Evolutionary conservation across 306 rosid species (phyloP).

Genomic region (Rosa chinensis): DNA sequence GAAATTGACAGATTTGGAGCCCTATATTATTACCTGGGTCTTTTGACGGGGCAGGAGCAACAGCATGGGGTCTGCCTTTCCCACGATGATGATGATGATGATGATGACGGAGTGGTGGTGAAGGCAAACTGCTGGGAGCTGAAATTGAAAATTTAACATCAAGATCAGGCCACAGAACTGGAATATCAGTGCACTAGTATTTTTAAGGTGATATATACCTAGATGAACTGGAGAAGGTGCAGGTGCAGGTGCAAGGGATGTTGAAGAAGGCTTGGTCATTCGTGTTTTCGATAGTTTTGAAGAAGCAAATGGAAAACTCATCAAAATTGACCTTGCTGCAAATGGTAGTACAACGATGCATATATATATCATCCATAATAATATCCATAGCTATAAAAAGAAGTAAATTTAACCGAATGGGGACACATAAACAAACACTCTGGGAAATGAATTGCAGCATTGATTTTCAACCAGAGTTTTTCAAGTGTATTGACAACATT

Average conservation of each 20-base stretch:
- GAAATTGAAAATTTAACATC: constrained; percentile 32
- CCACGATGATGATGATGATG: constrained; percentile 30
- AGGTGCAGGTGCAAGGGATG: constrained; percentile 41
- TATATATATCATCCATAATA: background rate
- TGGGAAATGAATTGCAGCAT: background rate
- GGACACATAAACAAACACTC: constrained; percentile 13
- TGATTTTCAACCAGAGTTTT: background rate
- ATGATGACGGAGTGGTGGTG: constrained; percentile 31
- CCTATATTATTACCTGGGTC: constrained; percentile 52
- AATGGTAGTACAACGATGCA: constrained; percentile 15
- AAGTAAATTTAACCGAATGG: background rate
- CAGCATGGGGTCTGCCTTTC: constrained; percentile 37
- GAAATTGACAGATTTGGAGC: background rate
- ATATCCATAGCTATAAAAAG: constrained; percentile 6
- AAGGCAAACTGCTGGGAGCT: constrained; percentile 44
- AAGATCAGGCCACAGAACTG: constrained; percentile 18
- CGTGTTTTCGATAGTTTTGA: constrained; percentile 33
- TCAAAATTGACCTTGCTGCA: constrained; percentile 59
- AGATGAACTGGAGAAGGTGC: constrained; percentile 53
- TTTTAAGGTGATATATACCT: constrained; percentile 34
- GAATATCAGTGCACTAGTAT: constrained; percentile 9
- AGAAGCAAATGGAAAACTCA: constrained; percentile 44
- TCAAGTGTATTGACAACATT: background rate
- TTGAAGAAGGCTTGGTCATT: constrained; percentile 38
- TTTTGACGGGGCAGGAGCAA: constrained; percentile 66